Evolutionary conservation across 2,329 filamentous ascomycete genomes (phyloP), one percentile per base, ranked within the genome.

Genomic region (Exophiala sp.): DNA sequence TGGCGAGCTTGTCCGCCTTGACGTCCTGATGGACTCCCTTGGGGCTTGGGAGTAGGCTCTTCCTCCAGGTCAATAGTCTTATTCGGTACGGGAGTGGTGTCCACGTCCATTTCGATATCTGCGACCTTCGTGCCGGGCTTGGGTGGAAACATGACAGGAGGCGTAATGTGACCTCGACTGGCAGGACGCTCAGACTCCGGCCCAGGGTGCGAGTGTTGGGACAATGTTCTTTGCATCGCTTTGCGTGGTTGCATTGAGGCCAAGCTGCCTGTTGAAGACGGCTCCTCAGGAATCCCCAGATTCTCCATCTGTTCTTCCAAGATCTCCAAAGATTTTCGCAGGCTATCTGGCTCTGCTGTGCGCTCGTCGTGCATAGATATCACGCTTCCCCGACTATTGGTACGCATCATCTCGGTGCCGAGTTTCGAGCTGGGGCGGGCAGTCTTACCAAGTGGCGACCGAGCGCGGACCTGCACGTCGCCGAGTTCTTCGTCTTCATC

Each of bases 341-440:
- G 51, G 38, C 32, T 56, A 22, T 59, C 59, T 30, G 56, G 14
- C 60, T 64, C 55, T 64, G 66, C 52, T 61, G 65, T 41, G 61
- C 63, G 29, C 65, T 73, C 70, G 38, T 73, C 71, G 43, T 65
- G 66, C 43, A 67, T 69, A 47, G 70, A 73, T 30, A 73, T 71
- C 24, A 87, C 79, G 63, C 90, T 95, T 42, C 94, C 91, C 61
- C 91, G 85, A 63, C 88, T 95, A 66, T 95, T 95, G 16, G 91
- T 94, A 41, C 91, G 82, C 88, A 96, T 91, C 91, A 97, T 96
- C 67, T 97, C 91, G 43, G 89, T 93, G 1, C 89, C 89, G 1
- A 97, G 78, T 67, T 95, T 96, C 0, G 89, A 95, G 46, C 85
- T 86, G 10, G 86, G 84, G 19, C 86, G 76, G 30, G 75, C 73